A percentile compares a stretch with the other conserved stretches of the same genome.
Evolutionary conservation across 2,329 filamentous ascomycete genomes (phyloP).

Genomic region (Colletotrichum sp.): DNA sequence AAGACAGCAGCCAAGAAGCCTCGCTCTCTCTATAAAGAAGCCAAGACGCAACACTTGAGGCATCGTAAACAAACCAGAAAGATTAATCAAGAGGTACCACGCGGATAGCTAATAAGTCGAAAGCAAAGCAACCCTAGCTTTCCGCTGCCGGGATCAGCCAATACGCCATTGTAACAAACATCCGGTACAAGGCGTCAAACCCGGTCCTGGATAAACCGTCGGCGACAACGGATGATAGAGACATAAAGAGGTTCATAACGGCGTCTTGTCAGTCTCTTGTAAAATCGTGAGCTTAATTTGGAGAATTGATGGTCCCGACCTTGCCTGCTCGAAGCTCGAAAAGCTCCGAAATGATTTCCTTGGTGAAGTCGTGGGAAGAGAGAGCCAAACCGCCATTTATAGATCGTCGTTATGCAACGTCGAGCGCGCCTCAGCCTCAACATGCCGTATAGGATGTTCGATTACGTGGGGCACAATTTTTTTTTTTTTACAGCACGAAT

Average conservation of each 20-base stretch:
- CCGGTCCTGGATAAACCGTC: neutral
- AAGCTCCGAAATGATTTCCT: neutral
- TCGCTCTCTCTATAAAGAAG: neutral
- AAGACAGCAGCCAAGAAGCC: neutral
- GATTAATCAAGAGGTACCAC: neutral
- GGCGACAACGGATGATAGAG: neutral
- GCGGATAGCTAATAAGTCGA: neutral
- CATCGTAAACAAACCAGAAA: neutral
- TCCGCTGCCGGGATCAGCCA: neutral
- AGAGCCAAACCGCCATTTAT: neutral
- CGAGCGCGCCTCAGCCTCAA: neutral
- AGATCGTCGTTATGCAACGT: neutral
- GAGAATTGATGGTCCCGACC: neutral
- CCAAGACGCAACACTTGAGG: neutral
- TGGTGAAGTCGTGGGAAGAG: neutral
- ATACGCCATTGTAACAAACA: neutral
- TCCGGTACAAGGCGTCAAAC: neutral
- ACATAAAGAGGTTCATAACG: neutral
- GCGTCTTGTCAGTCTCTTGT: neutral
- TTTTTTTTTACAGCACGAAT: neutral
- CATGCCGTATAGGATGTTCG: neutral
- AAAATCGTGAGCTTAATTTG: accelerated
- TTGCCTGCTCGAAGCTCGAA: neutral
- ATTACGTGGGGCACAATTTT: neutral
- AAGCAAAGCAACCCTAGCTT: neutral